A percentile compares a stretch with the other conserved stretches of the same genome.
Evolutionary conservation across 139 green algal genomes (phyloP).

Genomic region (Coccomyxa sp.): DNA sequence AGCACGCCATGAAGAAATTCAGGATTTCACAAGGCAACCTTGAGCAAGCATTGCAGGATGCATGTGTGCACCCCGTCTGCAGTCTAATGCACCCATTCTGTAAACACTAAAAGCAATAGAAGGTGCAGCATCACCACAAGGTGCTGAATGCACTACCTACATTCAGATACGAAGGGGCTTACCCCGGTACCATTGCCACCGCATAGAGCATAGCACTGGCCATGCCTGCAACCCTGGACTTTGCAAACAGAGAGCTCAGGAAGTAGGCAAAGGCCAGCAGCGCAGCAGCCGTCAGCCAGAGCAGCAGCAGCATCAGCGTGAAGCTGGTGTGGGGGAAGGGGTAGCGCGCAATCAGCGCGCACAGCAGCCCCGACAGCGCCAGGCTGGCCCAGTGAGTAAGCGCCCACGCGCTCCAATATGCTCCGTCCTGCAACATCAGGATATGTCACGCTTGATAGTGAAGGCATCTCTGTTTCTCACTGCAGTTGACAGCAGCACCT

Average conservation of each 20-base stretch:
- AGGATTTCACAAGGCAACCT: too few relatives aligned
- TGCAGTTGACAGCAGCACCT: too few relatives aligned
- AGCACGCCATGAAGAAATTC: too few relatives aligned
- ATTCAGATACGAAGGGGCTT: not conserved
- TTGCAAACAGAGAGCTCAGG: conserved; percentile 60
- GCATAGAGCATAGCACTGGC: conserved; percentile 59
- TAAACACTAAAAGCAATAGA: too few relatives aligned
- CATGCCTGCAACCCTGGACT: conserved; percentile 54
- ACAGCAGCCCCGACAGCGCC: conserved; percentile 49
- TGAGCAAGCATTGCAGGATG: too few relatives aligned
- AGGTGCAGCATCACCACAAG: too few relatives aligned
- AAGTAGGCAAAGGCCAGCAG: conserved; percentile 68
- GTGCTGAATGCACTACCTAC: too few relatives aligned
- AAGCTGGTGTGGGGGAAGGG: conserved; percentile 38
- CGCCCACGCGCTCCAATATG: conserved; percentile 69
- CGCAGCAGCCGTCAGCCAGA: conserved; percentile 54
- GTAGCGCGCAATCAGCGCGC: conserved; percentile 46
- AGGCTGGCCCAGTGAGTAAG: conserved; percentile 59
- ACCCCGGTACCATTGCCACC: conserved; percentile 69
- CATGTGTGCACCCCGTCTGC: too few relatives aligned
- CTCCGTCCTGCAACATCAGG: conserved; percentile 32
- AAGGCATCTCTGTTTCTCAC: too few relatives aligned
- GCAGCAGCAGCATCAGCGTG: conserved; percentile 58
- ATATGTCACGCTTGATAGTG: too few relatives aligned
- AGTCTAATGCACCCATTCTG: too few relatives aligned